Conservation (phyloP, 257 asterid species). For the Lycium barbarum region DNA sequence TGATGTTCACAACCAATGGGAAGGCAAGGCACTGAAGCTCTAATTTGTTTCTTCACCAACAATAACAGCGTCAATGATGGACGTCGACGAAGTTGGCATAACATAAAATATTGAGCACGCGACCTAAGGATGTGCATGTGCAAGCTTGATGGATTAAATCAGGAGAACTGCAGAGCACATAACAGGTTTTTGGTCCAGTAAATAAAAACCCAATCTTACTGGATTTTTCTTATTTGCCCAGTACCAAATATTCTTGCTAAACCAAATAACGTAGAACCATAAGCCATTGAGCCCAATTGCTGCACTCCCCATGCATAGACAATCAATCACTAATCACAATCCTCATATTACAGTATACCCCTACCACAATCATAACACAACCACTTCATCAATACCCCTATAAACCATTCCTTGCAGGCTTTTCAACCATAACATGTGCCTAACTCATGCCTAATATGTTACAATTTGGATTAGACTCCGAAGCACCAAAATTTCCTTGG, state of each 20-base stretch:
- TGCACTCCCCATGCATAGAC: not conserved
- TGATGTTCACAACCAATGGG: slow-evolving; percentile 17
- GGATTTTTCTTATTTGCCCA: slow-evolving; percentile 14
- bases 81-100: not conserved
- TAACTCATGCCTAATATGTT: slow-evolving; percentile 9
- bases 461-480: slow-evolving; percentile 16
- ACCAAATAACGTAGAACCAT: not conserved
- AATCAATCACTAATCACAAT: slow-evolving; percentile 20
- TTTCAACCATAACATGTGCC: slow-evolving; percentile 8
- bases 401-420: slow-evolving; percentile 6
- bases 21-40: slow-evolving; percentile 15
- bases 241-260: not conserved
- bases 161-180: slow-evolving; percentile 11
- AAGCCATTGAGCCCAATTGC: slow-evolving; percentile 9
- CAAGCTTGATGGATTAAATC: not conserved
- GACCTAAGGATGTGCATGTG: slow-evolving; percentile 17
- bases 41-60: not conserved
- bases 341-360: slow-evolving; percentile 18
- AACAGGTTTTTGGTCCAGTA: slow-evolving; percentile 9
- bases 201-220: not conserved
- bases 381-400: slow-evolving; percentile 15
- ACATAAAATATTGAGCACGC: not conserved
- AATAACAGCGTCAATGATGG: slow-evolving; percentile 13
- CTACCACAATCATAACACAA: slow-evolving; percentile 20
- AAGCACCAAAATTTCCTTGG: slow-evolving; percentile 22